Conservation (phyloP, 495 filamentous ascomycete genomes). For the Aspergillus conjunctus region DNA sequence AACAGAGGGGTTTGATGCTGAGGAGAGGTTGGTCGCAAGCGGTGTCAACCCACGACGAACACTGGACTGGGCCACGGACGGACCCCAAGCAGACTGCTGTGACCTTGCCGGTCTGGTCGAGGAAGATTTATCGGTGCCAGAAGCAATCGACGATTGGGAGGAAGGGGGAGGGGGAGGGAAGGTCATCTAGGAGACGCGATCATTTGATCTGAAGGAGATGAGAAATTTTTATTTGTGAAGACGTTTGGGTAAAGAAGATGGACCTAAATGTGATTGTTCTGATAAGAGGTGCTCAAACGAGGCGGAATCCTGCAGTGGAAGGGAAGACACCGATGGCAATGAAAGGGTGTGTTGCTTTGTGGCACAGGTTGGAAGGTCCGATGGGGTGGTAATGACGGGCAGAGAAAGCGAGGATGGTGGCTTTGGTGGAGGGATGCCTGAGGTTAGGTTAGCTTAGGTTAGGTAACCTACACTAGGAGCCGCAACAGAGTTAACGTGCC, state of each 20-base stretch:
- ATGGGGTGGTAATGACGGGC: slow-evolving; percentile 29
- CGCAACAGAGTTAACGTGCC: not conserved
- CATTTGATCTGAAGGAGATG: slow-evolving; percentile 55
- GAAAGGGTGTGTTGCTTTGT: slow-evolving; percentile 34
- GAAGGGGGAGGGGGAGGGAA: slow-evolving; percentile 63
- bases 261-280: slow-evolving; percentile 11
- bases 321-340: slow-evolving; percentile 23
- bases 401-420: slow-evolving; percentile 29
- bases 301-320: slow-evolving; percentile 20
- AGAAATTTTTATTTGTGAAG: slow-evolving; percentile 44
- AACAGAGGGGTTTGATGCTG: slow-evolving; percentile 45
- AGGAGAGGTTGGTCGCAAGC: slow-evolving; percentile 59
- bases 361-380: slow-evolving; percentile 33
- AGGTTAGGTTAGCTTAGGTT: slow-evolving; percentile 13
- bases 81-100: slow-evolving; percentile 65
- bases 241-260: slow-evolving; percentile 25
- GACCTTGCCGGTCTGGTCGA: slow-evolving; percentile 56
- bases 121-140: slow-evolving; percentile 58
- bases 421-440: slow-evolving; percentile 25
- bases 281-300: slow-evolving; percentile 8
- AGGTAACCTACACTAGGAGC: slow-evolving; percentile 17
- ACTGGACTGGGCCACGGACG: slow-evolving; percentile 57
- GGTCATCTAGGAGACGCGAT: slow-evolving; percentile 66
- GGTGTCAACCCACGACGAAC: slow-evolving; percentile 64
- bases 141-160: slow-evolving; percentile 64